These are phyloP conservation scores for Amphirosellinia nigrospora DNA, from an alignment of 495 filamentous ascomycete genomes.

Conservation along the genomic window DNA sequence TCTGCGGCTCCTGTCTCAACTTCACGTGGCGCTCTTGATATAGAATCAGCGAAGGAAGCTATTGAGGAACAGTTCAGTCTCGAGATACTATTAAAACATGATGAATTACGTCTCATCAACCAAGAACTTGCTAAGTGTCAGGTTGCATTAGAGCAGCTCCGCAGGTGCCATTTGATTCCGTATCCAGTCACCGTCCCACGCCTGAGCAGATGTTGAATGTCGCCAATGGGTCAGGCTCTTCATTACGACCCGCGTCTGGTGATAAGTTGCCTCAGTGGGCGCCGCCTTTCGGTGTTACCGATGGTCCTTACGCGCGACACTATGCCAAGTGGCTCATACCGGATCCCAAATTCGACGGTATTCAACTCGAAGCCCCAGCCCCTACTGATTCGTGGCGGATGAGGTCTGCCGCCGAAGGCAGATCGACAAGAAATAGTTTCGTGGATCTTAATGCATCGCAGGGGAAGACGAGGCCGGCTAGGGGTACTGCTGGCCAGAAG, in stretches of 20 bases:
- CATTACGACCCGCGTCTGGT: conserved; percentile 61
- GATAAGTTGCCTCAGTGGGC: conserved; percentile 69
- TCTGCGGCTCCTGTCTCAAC: conserved; percentile 25
- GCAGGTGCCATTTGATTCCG: conserved; percentile 87
- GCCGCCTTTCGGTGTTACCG: conserved; percentile 83
- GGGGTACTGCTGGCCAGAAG: conserved; percentile 64
- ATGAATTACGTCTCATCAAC: conserved; percentile 91
- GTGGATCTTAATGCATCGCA: conserved; percentile 58
- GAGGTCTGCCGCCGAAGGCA: conserved; percentile 64
- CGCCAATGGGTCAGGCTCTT: conserved; percentile 71
- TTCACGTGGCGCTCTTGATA: conserved; percentile 24
- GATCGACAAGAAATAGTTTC: conserved; percentile 75
- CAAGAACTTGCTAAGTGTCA: conserved; percentile 97
- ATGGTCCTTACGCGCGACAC: conserved; percentile 91
- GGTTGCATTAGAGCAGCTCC: conserved; percentile 91
- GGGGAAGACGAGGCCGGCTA: conserved; percentile 66
- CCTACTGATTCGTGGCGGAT: conserved; percentile 42
- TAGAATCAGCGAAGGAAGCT: conserved; percentile 65
- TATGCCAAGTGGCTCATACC: conserved; percentile 93
- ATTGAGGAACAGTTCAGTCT: conserved; percentile 87
- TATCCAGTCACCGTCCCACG: conserved; percentile 71
- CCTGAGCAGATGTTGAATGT: conserved; percentile 68
- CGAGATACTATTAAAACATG: conserved; percentile 92
- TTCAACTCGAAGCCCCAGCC: conserved; percentile 46
- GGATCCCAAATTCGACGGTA: conserved; percentile 84